Evolutionary conservation across 108 stramenopile species (phyloP).

Genomic region (Thalassiosira profunda): DNA sequence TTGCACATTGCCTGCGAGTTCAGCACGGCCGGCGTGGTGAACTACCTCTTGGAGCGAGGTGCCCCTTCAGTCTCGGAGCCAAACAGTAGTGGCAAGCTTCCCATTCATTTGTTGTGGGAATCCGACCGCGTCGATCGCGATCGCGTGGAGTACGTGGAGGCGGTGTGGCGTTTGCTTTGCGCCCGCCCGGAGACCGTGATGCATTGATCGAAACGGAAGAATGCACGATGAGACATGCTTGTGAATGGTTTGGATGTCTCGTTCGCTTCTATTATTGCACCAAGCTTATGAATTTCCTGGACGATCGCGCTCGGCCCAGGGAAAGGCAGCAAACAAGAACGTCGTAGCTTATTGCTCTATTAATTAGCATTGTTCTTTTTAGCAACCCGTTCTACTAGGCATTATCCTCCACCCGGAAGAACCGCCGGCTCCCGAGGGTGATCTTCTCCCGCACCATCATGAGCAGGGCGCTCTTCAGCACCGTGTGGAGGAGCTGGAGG

Average conservation of each 20-base stretch:
- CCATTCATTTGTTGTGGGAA: background rate
- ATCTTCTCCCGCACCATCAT: conserved; percentile 88
- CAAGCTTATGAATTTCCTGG: too few species aligned
- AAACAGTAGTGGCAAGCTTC: background rate
- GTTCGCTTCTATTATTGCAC: too few species aligned
- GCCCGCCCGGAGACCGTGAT: conserved; percentile 3
- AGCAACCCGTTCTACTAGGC: too few species aligned
- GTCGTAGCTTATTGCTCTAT: too few species aligned
- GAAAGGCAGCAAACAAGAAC: too few species aligned
- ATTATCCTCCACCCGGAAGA: conserved; percentile 23
- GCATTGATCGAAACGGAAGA: too few species aligned
- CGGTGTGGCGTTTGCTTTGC: background rate
- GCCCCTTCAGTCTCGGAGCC: background rate
- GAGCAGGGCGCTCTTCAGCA: conserved; percentile 84
- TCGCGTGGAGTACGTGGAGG: background rate
- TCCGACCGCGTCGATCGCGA: background rate
- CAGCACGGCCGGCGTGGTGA: background rate
- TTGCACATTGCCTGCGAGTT: conserved; percentile 8
- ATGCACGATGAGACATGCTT: too few species aligned
- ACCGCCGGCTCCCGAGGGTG: conserved; percentile 29
- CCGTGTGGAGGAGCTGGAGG: conserved; percentile 79
- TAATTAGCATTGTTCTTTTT: too few species aligned
- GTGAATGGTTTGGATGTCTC: too few species aligned
- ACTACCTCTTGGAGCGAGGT: background rate
- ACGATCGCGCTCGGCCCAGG: too few species aligned